A percentile compares a stretch with the other conserved stretches of the same genome.
Conservation (phyloP, 257 asterid species). For the Gentiana straminea region DNA sequence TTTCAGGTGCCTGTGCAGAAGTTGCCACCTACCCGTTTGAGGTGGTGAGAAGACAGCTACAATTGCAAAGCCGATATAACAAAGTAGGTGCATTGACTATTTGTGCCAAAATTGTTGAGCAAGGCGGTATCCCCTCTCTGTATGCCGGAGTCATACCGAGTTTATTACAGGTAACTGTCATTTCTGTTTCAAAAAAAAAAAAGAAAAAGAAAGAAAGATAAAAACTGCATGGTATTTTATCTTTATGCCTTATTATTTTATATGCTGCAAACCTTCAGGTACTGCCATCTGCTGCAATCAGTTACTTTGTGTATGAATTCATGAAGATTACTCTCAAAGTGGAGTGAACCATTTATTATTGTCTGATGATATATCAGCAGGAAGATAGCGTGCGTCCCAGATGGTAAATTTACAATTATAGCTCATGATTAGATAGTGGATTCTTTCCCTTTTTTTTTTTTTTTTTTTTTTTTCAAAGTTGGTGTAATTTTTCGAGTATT, state of each 20-base stretch:
- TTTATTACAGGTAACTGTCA: conserved; percentile 51
- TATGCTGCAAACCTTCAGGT: conserved; percentile 39
- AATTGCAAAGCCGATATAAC: conserved; percentile 70
- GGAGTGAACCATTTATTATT: conserved; percentile 24
- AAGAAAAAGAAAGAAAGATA: too few relatives aligned
- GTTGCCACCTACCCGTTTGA: conserved; percentile 92
- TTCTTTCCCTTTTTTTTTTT: too few relatives aligned
- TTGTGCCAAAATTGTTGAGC: conserved; percentile 57
- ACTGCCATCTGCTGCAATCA: conserved; percentile 92
- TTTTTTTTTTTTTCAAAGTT: too few relatives aligned
- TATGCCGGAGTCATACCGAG: conserved; percentile 93
- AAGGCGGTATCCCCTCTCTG: conserved; percentile 85
- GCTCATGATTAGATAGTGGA: too few relatives aligned
- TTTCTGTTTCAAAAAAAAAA: too few relatives aligned
- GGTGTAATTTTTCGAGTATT: too few relatives aligned
- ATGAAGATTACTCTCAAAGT: conserved; percentile 91
- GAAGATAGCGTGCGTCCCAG: too few relatives aligned
- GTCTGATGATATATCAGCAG: too few relatives aligned
- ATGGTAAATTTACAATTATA: too few relatives aligned
- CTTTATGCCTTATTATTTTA: too few relatives aligned
- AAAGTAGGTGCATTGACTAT: conserved; percentile 63
- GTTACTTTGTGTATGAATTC: conserved; percentile 87
- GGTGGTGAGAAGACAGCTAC: conserved; percentile 92
- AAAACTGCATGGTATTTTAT: too few relatives aligned
- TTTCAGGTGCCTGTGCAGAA: conserved; percentile 98